Base-by-base conservation (phyloP, 345 rosid genomes). In the Cardamine resedifolia region DNA sequence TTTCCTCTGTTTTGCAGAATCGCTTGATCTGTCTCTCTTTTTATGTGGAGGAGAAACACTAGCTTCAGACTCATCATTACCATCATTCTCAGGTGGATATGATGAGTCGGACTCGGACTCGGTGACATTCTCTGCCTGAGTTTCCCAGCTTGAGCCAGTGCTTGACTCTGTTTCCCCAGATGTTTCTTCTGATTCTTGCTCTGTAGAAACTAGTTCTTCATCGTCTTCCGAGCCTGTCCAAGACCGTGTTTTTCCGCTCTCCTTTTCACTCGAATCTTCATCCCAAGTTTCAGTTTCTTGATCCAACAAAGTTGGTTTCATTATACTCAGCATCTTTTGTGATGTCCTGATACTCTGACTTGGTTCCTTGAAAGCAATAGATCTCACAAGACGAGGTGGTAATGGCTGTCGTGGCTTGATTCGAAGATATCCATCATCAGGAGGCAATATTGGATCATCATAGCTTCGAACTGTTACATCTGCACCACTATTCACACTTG, bases 71-170 rank as follows among this genome's bases (percentile, higher is more conserved):
- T 9, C 61, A 60, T 14, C 45, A 18, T 10, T 38, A 11, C 18
- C 21, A 7, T 71, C 68, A 58, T 76, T 77, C 51, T 61, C 10
- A 23, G 47, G 6, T 73, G 63, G 11, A 51, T 70, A 30, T 52
- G 77, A 70, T 43, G 79, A 69, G 44, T 33, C 38, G 15, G 64
- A 64, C 26, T 64, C 62, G 61, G 61, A 64, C 30, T 64, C 68
- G 44, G 78, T 77, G 68, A 71, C 81, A 74, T 49, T 62, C 48
- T 72, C 70, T 48, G 11, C 28, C 20, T 68, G 66, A 31, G 75
- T 64, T 63, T 75, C 55, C 79, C 74, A 62, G 65, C 74, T 77
- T 34, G 84, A 72, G 21, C 66, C 66, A 63, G 75, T 70, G 52
- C 9, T 47, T 20, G 71, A 70, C 0, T 10, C 41, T 47, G 2